These are phyloP conservation scores for Geosmithia putterillii DNA, from an alignment of 2,329 filamentous ascomycete genomes.

Conservation along the genomic window DNA sequence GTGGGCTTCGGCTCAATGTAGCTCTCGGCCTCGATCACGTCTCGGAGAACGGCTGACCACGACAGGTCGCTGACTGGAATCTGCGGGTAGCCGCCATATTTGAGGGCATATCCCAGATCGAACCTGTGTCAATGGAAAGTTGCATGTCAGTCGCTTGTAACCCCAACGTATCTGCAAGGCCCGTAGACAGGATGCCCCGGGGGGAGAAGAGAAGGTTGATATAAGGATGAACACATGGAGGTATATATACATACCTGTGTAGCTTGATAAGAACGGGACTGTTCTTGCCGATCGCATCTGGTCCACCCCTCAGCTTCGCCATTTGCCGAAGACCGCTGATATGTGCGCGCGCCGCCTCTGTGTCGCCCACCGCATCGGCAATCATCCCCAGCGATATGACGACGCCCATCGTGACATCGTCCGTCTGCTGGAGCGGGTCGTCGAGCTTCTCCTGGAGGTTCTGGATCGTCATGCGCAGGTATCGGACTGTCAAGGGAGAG, in stretches of 20 bases:
- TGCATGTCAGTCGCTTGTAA: background rate
- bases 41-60: constrained; percentile 8
- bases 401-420: constrained; percentile 9
- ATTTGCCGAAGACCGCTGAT: constrained; percentile 11
- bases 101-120: constrained; percentile 14
- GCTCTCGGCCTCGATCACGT: background rate
- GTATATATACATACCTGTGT: background rate
- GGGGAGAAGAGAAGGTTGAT: no score
- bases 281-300: constrained; percentile 8
- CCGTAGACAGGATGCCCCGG: no score
- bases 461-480: constrained; percentile 7
- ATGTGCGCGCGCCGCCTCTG: constrained; percentile 7
- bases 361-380: constrained; percentile 9
- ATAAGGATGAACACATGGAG: no score
- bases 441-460: constrained; percentile 8
- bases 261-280: constrained; percentile 12
- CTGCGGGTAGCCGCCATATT: constrained; percentile 10
- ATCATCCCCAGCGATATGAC: constrained; percentile 10
- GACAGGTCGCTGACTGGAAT: constrained; percentile 8
- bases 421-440: constrained; percentile 5
- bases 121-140: constrained; percentile 8
- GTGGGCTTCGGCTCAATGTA: background rate
- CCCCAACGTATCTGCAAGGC: no score
- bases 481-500: constrained; percentile 5
- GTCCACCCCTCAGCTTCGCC: constrained; percentile 12